Evolutionary conservation across 306 rosid genomes (phyloP), one percentile per base, ranked within the genome.

Genomic region (Dryas drummondii): DNA sequence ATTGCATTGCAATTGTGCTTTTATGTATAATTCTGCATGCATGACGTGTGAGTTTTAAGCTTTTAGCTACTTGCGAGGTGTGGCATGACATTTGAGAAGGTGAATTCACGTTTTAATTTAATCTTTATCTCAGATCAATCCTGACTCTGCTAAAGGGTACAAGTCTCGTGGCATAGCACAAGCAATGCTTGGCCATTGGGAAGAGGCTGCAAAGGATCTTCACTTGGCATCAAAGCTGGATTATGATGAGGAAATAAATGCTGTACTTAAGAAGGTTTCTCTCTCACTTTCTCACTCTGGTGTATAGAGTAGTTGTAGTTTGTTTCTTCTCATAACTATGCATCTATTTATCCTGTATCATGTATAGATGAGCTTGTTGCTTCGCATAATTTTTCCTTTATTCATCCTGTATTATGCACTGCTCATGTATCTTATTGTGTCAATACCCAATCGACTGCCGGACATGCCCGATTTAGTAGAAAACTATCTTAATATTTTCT

Each of bases 121-220:
- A 15, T 81, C 13, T 54, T 69, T 27, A 27, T 60, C 15, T 60
- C 86, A 92, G 96, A 92, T 92, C 66, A 92, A 92, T 83, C 98
- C 98, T 1, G 98, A 92, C 85, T 92, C 98, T 60, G 98, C 98
- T 27, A 92, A 90, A 86, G 98, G 98, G 52, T 87, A 92, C 83
- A 92, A 92, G 84, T 80, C 98, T 9, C 96, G 98, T 41, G 98
- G 98, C 66, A 82, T 92, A 5, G 98, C 98, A 19, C 85, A 77
- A 13, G 69, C 98, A 54, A 74, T 92, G 96, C 91, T 92, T 54
- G 98, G 98, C 64, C 91, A 84, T 22, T 92, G 98, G 98, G 92
- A 87, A 75, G 94, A 88, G 71, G 90, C 98, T 57, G 98, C 92
- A 12, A 90, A 92, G 84, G 98, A 92, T 84, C 98, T 92, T 78